phyloP scores from a whole-genome alignment of 805 yeast genomes.

The Nakazawaea molendinolei region DNA sequence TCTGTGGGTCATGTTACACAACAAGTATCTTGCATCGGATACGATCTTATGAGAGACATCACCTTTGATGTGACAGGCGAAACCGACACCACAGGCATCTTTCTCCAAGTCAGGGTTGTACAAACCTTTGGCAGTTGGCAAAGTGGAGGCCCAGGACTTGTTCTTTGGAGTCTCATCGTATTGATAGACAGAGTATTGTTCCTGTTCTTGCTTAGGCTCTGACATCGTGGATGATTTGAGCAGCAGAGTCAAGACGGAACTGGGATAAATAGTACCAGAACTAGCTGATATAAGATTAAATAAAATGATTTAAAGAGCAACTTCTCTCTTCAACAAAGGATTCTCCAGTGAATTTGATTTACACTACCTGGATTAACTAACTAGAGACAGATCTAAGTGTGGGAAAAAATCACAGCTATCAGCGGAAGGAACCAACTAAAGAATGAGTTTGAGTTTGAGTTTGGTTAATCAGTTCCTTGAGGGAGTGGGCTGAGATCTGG shows the following conservation, averaged over 20 bases:
- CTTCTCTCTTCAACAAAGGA: no score
- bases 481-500: not conserved
- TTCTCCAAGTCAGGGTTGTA: slow-evolving; percentile 92
- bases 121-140: slow-evolving; percentile 82
- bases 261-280: no score
- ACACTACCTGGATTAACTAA: no score
- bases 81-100: slow-evolving; percentile 99
- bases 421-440: no score
- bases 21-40: slow-evolving; percentile 77
- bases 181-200: slow-evolving; percentile 35
- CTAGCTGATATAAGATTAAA: no score
- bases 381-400: no score
- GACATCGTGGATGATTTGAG: no score
- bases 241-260: no score
- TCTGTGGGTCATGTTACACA: slow-evolving; percentile 98
- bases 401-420: no score
- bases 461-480: not conserved
- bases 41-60: slow-evolving; percentile 83
- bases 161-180: slow-evolving; percentile 76
- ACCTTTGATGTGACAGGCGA: slow-evolving; percentile 92
- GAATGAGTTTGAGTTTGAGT: slow-evolving; percentile 3
- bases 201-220: slow-evolving; percentile 8
- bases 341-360: no score
- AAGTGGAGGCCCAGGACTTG: slow-evolving; percentile 85
- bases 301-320: no score